Base-by-base conservation (phyloP, 2,329 filamentous ascomycete genomes). In the Coniochaeta prunicola region DNA sequence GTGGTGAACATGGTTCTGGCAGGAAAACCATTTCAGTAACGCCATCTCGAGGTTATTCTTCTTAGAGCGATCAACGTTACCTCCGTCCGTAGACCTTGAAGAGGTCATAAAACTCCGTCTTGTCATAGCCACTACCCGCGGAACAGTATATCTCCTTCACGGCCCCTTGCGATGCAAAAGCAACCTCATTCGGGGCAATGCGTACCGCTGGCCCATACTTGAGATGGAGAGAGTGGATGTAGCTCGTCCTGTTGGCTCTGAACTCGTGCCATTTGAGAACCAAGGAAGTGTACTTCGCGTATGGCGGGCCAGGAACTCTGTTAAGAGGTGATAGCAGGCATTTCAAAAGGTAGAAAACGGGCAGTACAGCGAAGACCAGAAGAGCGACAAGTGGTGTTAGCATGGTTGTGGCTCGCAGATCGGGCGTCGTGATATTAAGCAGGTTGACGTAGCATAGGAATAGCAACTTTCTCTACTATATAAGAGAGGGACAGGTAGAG, bases 121-220 rank as follows among this genome's bases (percentile, higher is more conserved):
- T 87, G 66, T 87, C 82, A 66, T 83, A 87, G 26, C 84, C 84
- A 65, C 82, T 86, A 4, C 84, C 84, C 0, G 80, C 79, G 0
- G 80, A 81, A 63, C 79, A 78, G 69, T 88, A 88, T 53, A 87
- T 87, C 70, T 86, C 81, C 66, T 83, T 86, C 57, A 86, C 70
- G 0, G 80, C 84, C 9, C 76, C 73, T 9, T 75, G 70, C 2
- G 81, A 84, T 0, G 81, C 78, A 61, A 87, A 86, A 0, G 81
- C 81, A 3, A 84, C 79, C 69, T 88, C 84, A 60, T 78, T 77
- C 0, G 84, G 84, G 0, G 76, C 78, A 31, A 87, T 66, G 4
- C 84, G 78, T 19, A 88, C 81, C 0, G 81, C 78, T 0, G 81
- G 78, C 0, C 84, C 84, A 61, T 86, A 84, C 54, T 68, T 69